Evolutionary conservation across 805 yeast genomes (phyloP), one percentile per base, ranked within the genome.

Genomic region (Maudiozyma turicensis): DNA sequence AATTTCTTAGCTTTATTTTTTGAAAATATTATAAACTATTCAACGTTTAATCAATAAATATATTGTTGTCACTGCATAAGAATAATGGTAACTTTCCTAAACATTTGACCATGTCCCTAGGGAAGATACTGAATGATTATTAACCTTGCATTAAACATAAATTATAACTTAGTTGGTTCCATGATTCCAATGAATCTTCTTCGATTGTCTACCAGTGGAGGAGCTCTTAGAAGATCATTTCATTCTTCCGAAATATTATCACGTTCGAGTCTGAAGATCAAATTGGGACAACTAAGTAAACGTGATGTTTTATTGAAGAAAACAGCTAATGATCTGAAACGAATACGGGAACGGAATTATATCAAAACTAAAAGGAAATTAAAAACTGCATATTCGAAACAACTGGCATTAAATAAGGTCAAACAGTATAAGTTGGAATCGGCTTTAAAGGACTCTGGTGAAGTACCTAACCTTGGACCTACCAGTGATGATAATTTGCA

Each of bases 401-500:
- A 57, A 33, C 58, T 58, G 46, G 65, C 66, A 2, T n/a, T 51
- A 8, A 58, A 64, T 47, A 30, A 63, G 5, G 41, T 64, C 11
- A 52, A 50, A 20, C 51, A 60, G 40, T 15, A 38, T 8, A 30
- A 34, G 10, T 9, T 28, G 3, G 31, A n/a, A 8, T 43, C 43
- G 5, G 9, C 3, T 13, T 31, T 15, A 11, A 34, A 20, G 11
- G 31, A 30, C 9, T 14, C 28, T 9, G 32, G 28, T 26, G 8
- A 32, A 5, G 43, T 15, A 28, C 40, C 60, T 7, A 52, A 59
- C 1, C 46, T 71, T 5, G 75, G 75, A 0, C 73, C 74, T 0
- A 57, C 63, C 3, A 64, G 66, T 35, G 54, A 66, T 34, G 60
- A 63, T 0, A 74, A 71, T 58, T 39, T 66, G 11, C 53, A 60